Percentiles rank a stretch among this genome's conserved stretches.
Evolutionary conservation across 179 eudicot species (phyloP).

Genomic region (Vitellaria paradoxa): DNA sequence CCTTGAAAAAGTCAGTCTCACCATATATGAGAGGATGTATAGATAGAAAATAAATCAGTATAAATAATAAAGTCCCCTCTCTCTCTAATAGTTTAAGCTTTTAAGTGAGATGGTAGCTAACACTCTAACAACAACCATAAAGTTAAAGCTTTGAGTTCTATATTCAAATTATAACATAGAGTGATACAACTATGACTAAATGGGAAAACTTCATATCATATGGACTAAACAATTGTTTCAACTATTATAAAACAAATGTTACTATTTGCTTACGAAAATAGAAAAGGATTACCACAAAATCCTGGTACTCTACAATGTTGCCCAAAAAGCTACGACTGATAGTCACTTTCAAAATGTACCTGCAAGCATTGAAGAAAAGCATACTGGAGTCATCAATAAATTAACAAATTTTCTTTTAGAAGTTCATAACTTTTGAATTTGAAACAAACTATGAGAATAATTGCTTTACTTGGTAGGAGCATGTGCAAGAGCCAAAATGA

Average conservation of each 20-base stretch:
- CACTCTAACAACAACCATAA: not conserved
- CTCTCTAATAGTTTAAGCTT: too few species aligned
- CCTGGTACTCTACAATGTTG: slow-evolving; percentile 55
- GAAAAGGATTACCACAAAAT: slow-evolving; percentile 46
- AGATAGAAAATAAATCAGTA: too few species aligned
- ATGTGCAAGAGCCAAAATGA: slow-evolving; percentile 3
- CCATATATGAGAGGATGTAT: too few species aligned
- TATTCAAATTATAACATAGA: not conserved
- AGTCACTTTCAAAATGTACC: slow-evolving; percentile 66
- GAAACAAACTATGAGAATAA: not conserved
- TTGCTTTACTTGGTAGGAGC: not conserved
- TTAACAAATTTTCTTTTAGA: not conserved
- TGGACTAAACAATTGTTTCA: not conserved
- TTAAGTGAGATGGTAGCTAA: too few species aligned
- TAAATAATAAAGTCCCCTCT: too few species aligned
- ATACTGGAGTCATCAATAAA: not conserved
- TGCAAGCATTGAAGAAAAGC: slow-evolving; percentile 17
- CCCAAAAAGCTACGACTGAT: slow-evolving; percentile 62
- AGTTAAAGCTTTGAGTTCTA: not conserved
- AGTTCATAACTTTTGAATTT: not conserved
- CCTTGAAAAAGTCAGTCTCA: too few species aligned
- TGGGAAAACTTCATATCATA: not conserved
- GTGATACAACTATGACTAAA: not conserved
- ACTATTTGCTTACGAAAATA: not conserved
- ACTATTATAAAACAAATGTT: not conserved